phyloP scores from a whole-genome alignment of 1,284 basidiomycete genomes.

The Vanrija sp. region DNA sequence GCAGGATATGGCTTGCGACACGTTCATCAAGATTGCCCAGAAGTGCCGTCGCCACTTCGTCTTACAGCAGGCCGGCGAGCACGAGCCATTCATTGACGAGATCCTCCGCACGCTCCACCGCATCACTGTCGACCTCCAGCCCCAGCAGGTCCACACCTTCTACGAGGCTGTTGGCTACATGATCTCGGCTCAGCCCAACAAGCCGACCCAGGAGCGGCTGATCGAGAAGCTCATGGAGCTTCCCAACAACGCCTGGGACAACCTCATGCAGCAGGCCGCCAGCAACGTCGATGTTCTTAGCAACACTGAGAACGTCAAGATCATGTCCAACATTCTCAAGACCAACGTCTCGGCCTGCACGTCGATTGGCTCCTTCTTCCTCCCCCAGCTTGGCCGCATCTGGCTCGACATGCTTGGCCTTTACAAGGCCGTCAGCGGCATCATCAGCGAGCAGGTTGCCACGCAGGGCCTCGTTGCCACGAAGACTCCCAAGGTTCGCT shows the following conservation, averaged over 20 bases:
- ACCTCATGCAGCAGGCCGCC: constrained; percentile 91
- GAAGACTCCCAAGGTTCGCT: constrained; percentile 94
- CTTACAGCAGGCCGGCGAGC: constrained; percentile 96
- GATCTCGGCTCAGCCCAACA: constrained; percentile 98
- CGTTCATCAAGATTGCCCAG: constrained; percentile 99
- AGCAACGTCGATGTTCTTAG: constrained; percentile 89
- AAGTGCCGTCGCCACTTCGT: constrained; percentile 98
- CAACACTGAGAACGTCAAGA: constrained; percentile 92
- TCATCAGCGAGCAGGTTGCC: constrained; percentile 90
- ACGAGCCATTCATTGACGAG: constrained; percentile 97
- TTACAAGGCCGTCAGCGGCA: constrained; percentile 96
- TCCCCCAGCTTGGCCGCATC: constrained; percentile 91
- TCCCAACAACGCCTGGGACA: constrained; percentile 98
- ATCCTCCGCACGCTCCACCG: constrained; percentile 87
- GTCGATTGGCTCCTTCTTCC: constrained; percentile 94
- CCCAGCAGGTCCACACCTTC: constrained; percentile 94
- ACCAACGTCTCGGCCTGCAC: constrained; percentile 98
- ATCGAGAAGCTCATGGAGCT: constrained; percentile 95
- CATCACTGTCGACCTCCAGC: constrained; percentile 91
- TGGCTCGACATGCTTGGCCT: constrained; percentile 98
- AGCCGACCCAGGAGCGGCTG: constrained; percentile 90
- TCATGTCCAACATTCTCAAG: constrained; percentile 94
- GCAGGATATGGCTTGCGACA: constrained; percentile 99
- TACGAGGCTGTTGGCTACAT: constrained; percentile 99
- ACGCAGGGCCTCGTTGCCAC: constrained; percentile 86